Evolutionary conservation across 768 basidiomycete species (phyloP), one percentile per base, ranked within the genome.

Genomic region (Suillus subluteus): DNA sequence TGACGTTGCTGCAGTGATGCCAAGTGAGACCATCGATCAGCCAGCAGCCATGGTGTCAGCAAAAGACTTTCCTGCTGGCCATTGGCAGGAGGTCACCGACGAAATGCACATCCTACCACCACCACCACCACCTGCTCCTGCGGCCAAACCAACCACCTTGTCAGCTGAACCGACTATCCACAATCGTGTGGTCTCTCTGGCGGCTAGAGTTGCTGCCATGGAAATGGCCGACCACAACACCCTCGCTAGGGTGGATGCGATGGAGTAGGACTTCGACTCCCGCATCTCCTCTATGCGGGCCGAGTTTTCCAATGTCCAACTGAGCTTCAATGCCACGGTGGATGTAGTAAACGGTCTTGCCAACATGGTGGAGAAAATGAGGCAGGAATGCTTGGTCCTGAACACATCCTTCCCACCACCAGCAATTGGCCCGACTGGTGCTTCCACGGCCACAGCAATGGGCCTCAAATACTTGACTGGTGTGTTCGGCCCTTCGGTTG

Each of bases 361-460:
- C n/a, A 5, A 13, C n/a, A 4, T 50, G n/a, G 48, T 50, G n/a
- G 12, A 50, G 48, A 50, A 12, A 6, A 4, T 50, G 12, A 0
- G 5, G 48, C 48, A 50, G 48, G 12, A 50, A 4, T 4, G 2
- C 9, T 3, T 11, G 1, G 5, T 50, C n/a, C 23, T 13, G 0
- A 50, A 50, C 13, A n/a, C 48, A 23, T 50, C n/a, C 0, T 50
- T 50, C 4, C 48, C 11, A 13, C 48, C 12, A 3, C 48, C n/a
- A 23, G 6, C 13, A 12, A 11, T 46, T 0, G 8, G 8, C 21
- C 21, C 0, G 1, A 4, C 8, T 4, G 1, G 8, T n/a, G 21
- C 9, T 23, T 23, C 48, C 11, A 11, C 12, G 0, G 48, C n/a
- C 23, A 50, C n/a, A 2, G 13, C n/a, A 50, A 12, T 50, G 12